Percentiles rank a stretch among this genome's conserved stretches.
These are phyloP conservation scores for Caloboletus firmus DNA, from an alignment of 1,284 basidiomycete genomes.

Conservation along the genomic window DNA sequence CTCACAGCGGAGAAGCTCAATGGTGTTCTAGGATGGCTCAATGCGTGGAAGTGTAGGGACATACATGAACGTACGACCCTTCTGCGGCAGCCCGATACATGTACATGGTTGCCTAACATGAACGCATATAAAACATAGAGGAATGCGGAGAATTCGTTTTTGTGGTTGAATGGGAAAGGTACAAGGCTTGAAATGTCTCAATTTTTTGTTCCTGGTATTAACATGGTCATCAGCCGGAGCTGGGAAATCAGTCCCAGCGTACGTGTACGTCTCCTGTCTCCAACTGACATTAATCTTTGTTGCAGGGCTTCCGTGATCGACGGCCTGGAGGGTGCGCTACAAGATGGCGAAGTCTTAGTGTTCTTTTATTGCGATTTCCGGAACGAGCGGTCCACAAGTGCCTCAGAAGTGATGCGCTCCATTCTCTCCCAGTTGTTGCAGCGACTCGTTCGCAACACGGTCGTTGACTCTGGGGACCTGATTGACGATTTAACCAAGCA, in stretches of 20 bases:
- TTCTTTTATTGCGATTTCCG: conserved; percentile 23
- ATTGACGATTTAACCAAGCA: neutral
- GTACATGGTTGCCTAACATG: conserved; percentile 5
- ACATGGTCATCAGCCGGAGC: neutral
- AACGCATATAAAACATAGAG: conserved; percentile 1
- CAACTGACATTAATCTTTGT: neutral
- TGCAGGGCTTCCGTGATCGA: conserved; percentile 13
- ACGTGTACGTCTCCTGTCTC: neutral
- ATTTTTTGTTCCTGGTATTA: neutral
- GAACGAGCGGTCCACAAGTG: neutral
- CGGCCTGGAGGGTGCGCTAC: neutral
- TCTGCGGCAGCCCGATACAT: conserved; percentile 2
- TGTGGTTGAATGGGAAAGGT: conserved; percentile 15
- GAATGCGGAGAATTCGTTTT: neutral
- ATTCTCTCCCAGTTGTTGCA: conserved; percentile 13
- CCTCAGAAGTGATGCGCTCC: conserved; percentile 13
- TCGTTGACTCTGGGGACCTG: neutral
- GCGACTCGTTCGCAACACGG: neutral
- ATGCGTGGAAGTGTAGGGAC: neutral
- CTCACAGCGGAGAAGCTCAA: neutral
- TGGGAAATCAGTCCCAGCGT: conserved; percentile 18
- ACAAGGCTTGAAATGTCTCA: neutral
- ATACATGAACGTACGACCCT: neutral
- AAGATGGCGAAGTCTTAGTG: neutral
- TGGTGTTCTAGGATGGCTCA: neutral